Evolutionary conservation across 306 rosid species (phyloP), one percentile per base, ranked within the genome.

Genomic region (Oemleria cerasiformis): DNA sequence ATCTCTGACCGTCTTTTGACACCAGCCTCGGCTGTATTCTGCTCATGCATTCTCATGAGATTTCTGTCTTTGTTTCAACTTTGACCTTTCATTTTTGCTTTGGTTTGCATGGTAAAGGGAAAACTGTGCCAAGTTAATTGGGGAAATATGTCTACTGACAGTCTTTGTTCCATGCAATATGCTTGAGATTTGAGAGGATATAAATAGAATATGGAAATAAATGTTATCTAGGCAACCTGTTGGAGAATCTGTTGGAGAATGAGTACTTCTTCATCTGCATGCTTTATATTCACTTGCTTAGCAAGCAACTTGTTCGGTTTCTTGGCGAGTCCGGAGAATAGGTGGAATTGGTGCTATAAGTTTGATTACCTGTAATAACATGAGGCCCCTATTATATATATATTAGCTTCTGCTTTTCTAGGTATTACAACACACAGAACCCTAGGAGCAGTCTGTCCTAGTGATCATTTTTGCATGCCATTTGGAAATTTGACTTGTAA

Each of bases 291-390:
- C 8, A 49, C 13, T 11, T 13, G 20, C 36, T 36, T 20, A 8
- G 17, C 10, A 4, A 19, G 39, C 10, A 0, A 8, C 65, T 13
- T 51, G 64, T 47, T 54, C 9, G 13, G 53, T 30, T 62, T 71
- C 85, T 30, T 59, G 66, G 19, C 0, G 70, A 71, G 88, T 83
- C 77, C 66, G 83, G 59, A 93, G 93, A 47, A 69, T 44, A 2
- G 82, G 65, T 3, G 96, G 89, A 50, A 90, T 89, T 5, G 92
- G 87, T 23, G 97, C 97, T 30, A 43, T 58, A 34, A 91, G 84
- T 79, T 83, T 78, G 47, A 86, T 73, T 25, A 77, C 71, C 97
- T 93, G 87, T 79, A 67, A 71, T 20, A 16, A 54, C 54, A 64
- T 21, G 47, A 10, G 36, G 73, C 5, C 3, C 7, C 6, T 56